Evolutionary conservation across 805 yeast genomes (phyloP), one percentile per base, ranked within the genome.

Genomic region (Nakazawaea populi): DNA sequence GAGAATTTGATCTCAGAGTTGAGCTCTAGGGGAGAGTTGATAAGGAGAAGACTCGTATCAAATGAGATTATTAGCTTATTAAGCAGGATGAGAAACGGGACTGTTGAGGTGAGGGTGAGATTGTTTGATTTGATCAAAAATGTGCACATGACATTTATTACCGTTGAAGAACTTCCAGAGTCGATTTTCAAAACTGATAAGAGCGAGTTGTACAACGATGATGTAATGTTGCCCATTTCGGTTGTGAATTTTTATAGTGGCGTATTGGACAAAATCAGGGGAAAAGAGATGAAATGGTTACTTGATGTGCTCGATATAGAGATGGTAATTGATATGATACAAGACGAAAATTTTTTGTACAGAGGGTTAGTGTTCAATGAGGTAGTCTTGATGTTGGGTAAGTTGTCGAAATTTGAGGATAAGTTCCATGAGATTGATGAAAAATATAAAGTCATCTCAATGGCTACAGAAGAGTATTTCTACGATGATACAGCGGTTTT

Each of bases 21-120:
- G 30, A 28, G 43, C 27, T 14, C 38, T 9, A 30, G 32, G 7
- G 49, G 46, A 8, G 47, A 41, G 14, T 29, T 50, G 31, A 40
- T 51, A 6, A 42, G 42, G 32, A 51, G 53, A 38, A 36, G 53
- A 14, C 46, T 51, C n/a, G 6, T 46, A n/a, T 51, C 53, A 10
- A 46, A 46, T 7, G 53, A 51, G 35, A 39, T 51, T 5, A 30
- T 46, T 6, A 6, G 6, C 4, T 18, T 51, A 11, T 43, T 51
- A 42, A 12, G 10, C 18, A 31, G 36, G 42, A 46, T 51, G 53
- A 46, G 46, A 46, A 6, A 31, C n/a, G 18, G 41, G 6, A 28
- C 32, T 18, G 4, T 32, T 5, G 50, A 51, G 24, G 10, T 37
- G 3, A 27, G n/a, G 24, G 50, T 40, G 11, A 35, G 53, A 9